Evolutionary conservation across 208 protist species (phyloP), one percentile per base, ranked within the genome.

Genomic region (Wallacemonas collosoma): DNA sequence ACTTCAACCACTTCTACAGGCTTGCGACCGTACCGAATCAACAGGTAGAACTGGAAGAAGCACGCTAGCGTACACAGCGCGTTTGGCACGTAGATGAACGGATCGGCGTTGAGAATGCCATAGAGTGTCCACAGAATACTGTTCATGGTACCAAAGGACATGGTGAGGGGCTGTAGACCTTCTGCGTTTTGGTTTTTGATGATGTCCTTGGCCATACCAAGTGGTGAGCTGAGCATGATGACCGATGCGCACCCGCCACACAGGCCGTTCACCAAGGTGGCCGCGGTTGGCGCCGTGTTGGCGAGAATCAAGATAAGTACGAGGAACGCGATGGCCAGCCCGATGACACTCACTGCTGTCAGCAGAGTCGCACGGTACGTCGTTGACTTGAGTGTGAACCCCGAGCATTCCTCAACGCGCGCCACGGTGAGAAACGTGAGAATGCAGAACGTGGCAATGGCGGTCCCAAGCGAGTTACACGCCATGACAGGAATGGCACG

Each of bases 221-320:
- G 79, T 26, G 87, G 87, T 1, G 87, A 92, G 63, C 81, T 86
- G 7, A 92, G 75, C 87, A 92, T 92, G 58, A 88, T 76, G 6
- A 92, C 81, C 41, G 74, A 82, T 48, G 73, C 78, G 57, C 63
- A 86, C 17, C 83, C 85, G 3, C 79, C 83, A 48, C 77, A 72
- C 54, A 89, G 43, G 55, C 83, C 87, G 61, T 84, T 88, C 26
- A 91, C 17, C 58, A 77, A 63, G 36, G 63, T 51, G 1, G 83
- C 54, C 36, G 71, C 45, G 36, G 17, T 64, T 43, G 57, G 38
- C 35, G 48, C 75, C n/a, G 54, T 77, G 57, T 72, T 85, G 50
- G 69, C 58, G 14, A 91, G 74, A 12, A 71, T 78, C 15, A 83
- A 35, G 39, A 87, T 67, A 6, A 91, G 62, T 8, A 70, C n/a